A percentile compares a stretch with the other conserved stretches of the same genome.
Conservation (phyloP, 2,329 filamentous ascomycete genomes). For the Exophiala calicioides region DNA sequence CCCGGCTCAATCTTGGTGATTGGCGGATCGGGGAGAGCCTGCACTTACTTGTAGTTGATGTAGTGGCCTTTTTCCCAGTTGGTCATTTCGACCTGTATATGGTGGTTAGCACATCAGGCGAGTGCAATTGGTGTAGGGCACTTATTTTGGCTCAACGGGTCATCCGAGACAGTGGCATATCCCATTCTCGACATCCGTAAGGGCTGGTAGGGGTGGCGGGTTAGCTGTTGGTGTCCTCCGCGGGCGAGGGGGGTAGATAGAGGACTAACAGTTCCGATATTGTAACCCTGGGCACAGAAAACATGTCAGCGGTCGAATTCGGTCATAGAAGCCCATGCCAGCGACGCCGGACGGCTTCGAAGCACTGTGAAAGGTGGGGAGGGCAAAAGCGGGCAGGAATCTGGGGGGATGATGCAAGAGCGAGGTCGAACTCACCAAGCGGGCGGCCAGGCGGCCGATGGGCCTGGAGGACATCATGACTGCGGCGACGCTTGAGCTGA, state of each 20-base stretch:
- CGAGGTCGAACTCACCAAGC: slow-evolving; percentile 37
- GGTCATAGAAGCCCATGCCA: neutral
- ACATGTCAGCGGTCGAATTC: slow-evolving; percentile 12
- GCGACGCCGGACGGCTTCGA: slow-evolving; percentile 9
- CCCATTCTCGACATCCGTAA: slow-evolving; percentile 27
- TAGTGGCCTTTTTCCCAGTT: slow-evolving; percentile 94
- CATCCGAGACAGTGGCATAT: slow-evolving; percentile 58
- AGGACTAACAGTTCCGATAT: slow-evolving; percentile 48
- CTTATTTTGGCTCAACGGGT: slow-evolving; percentile 78
- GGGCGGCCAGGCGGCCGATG: slow-evolving; percentile 31
- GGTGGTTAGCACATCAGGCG: slow-evolving; percentile 14
- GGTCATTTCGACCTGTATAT: slow-evolving; percentile 79
- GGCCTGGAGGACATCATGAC: slow-evolving; percentile 50
- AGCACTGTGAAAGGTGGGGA: slow-evolving; percentile 1
- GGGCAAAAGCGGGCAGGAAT: slow-evolving; percentile 17
- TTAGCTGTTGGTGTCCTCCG: slow-evolving; percentile 4
- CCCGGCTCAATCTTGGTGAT: too few species aligned
- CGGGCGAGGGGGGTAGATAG: slow-evolving; percentile 8
- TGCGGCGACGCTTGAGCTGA: slow-evolving; percentile 39
- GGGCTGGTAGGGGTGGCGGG: slow-evolving; percentile 34
- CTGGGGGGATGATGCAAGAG: slow-evolving; percentile 43
- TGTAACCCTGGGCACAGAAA: slow-evolving; percentile 40
- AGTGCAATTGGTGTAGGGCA: slow-evolving; percentile 2
- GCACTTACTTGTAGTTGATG: slow-evolving; percentile 81
- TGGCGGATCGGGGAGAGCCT: too few species aligned